A percentile compares a stretch with the other conserved stretches of the same genome.
phyloP scores from a whole-genome alignment of 345 rosid species.

The Turritis glabra region DNA sequence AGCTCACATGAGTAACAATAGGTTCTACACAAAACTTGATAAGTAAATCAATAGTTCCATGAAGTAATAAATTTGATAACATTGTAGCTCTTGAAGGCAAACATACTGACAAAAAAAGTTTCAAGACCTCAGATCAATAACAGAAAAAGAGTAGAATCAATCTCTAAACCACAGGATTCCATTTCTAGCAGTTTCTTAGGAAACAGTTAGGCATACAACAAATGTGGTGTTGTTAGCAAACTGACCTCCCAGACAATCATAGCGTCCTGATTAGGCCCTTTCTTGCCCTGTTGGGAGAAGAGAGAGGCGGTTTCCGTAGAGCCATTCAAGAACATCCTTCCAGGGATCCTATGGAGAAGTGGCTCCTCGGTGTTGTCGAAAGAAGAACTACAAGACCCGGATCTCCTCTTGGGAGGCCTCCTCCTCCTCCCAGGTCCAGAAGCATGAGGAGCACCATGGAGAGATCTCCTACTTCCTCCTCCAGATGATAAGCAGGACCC shows the following conservation, averaged over 20 bases:
- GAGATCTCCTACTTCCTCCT: slow-evolving; percentile 70
- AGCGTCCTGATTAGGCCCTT: slow-evolving; percentile 97
- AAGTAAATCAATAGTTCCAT: background rate
- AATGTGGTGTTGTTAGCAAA: background rate
- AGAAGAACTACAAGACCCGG: slow-evolving; percentile 55
- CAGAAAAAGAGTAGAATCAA: background rate
- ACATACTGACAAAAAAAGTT: background rate
- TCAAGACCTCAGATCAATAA: background rate
- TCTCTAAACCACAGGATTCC: background rate
- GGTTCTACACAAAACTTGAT: background rate
- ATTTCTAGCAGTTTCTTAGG: too few species aligned
- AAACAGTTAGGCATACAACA: background rate
- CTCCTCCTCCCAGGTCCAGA: slow-evolving; percentile 61
- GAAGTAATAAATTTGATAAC: background rate
- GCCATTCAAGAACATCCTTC: slow-evolving; percentile 82
- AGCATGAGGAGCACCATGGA: slow-evolving; percentile 56
- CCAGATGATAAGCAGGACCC: slow-evolving; percentile 94
- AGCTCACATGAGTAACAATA: background rate
- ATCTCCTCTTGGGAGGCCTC: slow-evolving; percentile 52
- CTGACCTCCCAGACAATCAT: slow-evolving; percentile 99
- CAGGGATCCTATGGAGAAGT: slow-evolving; percentile 77
- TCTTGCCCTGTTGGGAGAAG: slow-evolving; percentile 89
- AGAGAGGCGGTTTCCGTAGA: slow-evolving; percentile 73
- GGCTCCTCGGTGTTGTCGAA: slow-evolving; percentile 49
- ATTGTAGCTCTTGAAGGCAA: background rate